Evolutionary conservation across 1,284 basidiomycete species (phyloP).

Genomic region (Mycosarcoma maydis): DNA sequence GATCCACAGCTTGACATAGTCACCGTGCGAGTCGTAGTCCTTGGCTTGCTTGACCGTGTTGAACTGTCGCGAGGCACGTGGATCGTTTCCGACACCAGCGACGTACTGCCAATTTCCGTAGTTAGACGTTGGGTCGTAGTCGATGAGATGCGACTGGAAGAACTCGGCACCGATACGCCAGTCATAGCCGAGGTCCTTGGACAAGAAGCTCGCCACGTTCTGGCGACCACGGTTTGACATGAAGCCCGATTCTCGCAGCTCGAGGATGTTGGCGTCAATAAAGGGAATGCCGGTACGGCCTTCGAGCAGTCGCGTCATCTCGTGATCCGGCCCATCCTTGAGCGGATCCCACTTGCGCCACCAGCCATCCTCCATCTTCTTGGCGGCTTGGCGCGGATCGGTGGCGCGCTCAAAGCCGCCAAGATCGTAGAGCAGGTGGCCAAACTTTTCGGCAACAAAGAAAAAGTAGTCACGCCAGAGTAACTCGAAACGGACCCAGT

Average conservation of each 20-base stretch:
- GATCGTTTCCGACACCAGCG: slow-evolving; percentile 73
- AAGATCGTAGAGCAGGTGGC: slow-evolving; percentile 68
- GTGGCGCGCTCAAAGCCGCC: slow-evolving; percentile 69
- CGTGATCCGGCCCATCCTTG: slow-evolving; percentile 49
- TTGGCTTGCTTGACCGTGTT: slow-evolving; percentile 73
- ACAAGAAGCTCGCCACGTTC: slow-evolving; percentile 72
- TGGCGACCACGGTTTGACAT: slow-evolving; percentile 70
- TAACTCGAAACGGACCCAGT: slow-evolving; percentile 71
- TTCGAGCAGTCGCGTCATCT: slow-evolving; percentile 69
- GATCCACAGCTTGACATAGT: slow-evolving; percentile 71
- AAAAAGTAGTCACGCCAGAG: slow-evolving; percentile 73
- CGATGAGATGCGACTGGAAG: slow-evolving; percentile 69
- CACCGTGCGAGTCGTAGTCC: slow-evolving; percentile 71
- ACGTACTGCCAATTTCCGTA: slow-evolving; percentile 66
- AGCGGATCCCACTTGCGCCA: slow-evolving; percentile 58
- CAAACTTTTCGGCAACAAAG: slow-evolving; percentile 69
- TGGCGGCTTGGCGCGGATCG: slow-evolving; percentile 68
- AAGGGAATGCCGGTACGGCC: slow-evolving; percentile 72
- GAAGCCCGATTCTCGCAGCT: slow-evolving; percentile 69
- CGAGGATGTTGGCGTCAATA: slow-evolving; percentile 72
- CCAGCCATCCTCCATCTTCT: slow-evolving; percentile 66
- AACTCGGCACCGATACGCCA: slow-evolving; percentile 73
- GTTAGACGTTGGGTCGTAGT: slow-evolving; percentile 61
- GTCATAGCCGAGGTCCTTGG: slow-evolving; percentile 70
- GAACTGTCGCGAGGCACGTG: slow-evolving; percentile 71